Conservation (phyloP, 768 basidiomycete species). For the Sporobolomyces phaffii region DNA sequence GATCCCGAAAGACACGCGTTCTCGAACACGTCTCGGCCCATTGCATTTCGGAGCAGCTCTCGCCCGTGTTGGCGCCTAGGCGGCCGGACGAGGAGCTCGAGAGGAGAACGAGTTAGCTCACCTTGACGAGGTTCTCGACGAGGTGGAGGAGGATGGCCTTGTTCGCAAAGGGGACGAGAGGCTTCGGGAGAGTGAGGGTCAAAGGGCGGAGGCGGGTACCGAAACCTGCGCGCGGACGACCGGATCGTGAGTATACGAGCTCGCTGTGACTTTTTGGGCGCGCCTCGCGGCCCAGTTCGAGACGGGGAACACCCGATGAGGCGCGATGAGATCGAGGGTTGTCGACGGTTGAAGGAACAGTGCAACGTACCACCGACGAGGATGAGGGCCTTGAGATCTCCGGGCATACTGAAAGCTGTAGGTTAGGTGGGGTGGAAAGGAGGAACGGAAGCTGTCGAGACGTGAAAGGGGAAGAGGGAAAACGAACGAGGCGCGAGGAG, state of each 20-base stretch:
- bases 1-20: neutral
- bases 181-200: constrained; percentile 51
- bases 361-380: constrained; percentile 49
- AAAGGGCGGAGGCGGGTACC: constrained; percentile 52
- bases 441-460: neutral
- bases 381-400: constrained; percentile 48
- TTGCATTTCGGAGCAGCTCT: no score
- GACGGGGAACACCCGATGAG: neutral
- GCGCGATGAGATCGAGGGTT: constrained; percentile 7
- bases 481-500: neutral
- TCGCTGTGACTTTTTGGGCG: neutral
- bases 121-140: constrained; percentile 52
- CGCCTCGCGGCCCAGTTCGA: neutral
- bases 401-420: constrained; percentile 15
- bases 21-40: constrained; percentile 8
- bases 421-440: neutral
- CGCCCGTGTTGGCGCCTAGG: no score
- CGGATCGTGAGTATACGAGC: neutral
- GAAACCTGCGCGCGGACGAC: constrained; percentile 44
- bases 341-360: neutral
- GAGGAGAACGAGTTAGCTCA: constrained; percentile 24
- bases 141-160: constrained; percentile 52
- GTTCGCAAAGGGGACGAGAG: constrained; percentile 45
- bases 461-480: neutral
- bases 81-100: no score